Percentiles rank a stretch among this genome's conserved stretches.
Conservation (phyloP, 768 basidiomycete species). For the Mycena galopus region DNA sequence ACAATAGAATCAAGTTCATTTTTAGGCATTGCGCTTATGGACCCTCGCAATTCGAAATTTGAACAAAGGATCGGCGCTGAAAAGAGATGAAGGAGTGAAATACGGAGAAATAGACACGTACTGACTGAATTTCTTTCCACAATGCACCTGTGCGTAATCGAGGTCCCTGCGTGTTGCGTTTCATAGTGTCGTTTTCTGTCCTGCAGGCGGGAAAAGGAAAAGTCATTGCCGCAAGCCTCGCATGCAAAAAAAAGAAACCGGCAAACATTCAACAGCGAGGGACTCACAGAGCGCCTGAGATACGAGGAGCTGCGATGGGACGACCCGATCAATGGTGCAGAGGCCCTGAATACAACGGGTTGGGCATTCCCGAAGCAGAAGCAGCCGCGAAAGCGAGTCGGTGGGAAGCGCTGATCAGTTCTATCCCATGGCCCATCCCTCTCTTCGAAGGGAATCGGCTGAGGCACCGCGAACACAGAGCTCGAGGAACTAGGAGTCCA, state of each 20-base stretch:
- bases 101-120: slow-evolving; percentile 41
- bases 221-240: slow-evolving; percentile 82
- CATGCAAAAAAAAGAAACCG: slow-evolving; percentile 67
- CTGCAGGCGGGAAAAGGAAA: slow-evolving; percentile 83
- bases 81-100: slow-evolving; percentile 20
- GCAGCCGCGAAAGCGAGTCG: no score
- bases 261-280: slow-evolving; percentile 43
- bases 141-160: slow-evolving; percentile 79
- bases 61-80: slow-evolving; percentile 75
- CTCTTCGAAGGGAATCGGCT: not conserved
- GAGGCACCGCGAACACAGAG: no score
- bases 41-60: no score
- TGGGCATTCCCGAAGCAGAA: not conserved
- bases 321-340: not conserved
- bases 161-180: slow-evolving; percentile 77
- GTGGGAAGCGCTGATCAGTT: not conserved
- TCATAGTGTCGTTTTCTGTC: slow-evolving; percentile 87
- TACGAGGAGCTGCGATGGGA: not conserved
- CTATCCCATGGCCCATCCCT: not conserved
- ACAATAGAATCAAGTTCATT: no score
- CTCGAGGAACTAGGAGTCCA: not conserved
- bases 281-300: not conserved
- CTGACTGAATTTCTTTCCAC: slow-evolving; percentile 84
- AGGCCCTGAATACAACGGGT: not conserved
- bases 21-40: no score